Evolutionary conservation across 2,329 filamentous ascomycete species (phyloP).

Genomic region (Pyricularia pennisetigena): DNA sequence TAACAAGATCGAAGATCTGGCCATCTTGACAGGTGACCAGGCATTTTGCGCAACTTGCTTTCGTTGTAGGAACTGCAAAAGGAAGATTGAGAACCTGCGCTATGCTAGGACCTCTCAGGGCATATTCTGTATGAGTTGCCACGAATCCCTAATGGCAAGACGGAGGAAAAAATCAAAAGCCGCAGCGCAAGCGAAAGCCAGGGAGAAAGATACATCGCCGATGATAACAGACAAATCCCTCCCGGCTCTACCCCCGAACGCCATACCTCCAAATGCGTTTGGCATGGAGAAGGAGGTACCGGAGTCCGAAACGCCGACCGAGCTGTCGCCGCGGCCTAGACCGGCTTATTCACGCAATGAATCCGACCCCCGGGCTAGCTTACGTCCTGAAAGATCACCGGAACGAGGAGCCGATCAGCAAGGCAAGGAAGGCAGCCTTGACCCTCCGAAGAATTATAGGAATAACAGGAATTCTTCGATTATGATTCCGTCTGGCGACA

Average conservation of each 20-base stretch:
- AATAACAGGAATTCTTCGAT: slow-evolving; percentile 67
- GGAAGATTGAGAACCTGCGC: slow-evolving; percentile 95
- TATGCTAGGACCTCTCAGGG: slow-evolving; percentile 97
- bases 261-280: slow-evolving; percentile 52
- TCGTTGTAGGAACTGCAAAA: slow-evolving; percentile 94
- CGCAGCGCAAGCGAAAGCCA: slow-evolving; percentile 47
- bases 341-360: slow-evolving; percentile 40
- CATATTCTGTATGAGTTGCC: slow-evolving; percentile 98
- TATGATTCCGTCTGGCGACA: slow-evolving; percentile 29
- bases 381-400: slow-evolving; percentile 42
- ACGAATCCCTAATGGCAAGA: slow-evolving; percentile 91
- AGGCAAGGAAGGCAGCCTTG: slow-evolving; percentile 47
- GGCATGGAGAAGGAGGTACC: slow-evolving; percentile 48
- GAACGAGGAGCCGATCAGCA: slow-evolving; percentile 33
- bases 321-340: slow-evolving; percentile 56
- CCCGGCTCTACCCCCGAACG: slow-evolving; percentile 77
- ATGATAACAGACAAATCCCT: slow-evolving; percentile 84
- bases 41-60: slow-evolving; percentile 97
- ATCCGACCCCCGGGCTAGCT: slow-evolving; percentile 44
- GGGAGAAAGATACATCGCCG: slow-evolving; percentile 53
- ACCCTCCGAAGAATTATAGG: slow-evolving; percentile 66
- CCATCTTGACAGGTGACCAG: slow-evolving; percentile 94
- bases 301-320: slow-evolving; percentile 53
- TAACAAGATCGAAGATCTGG: slow-evolving; percentile 96
- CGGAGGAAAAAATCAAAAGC: slow-evolving; percentile 78